Evolutionary conservation across 257 asterid species (phyloP), one percentile per base, ranked within the genome.

Genomic region (Scutellaria galericulata): DNA sequence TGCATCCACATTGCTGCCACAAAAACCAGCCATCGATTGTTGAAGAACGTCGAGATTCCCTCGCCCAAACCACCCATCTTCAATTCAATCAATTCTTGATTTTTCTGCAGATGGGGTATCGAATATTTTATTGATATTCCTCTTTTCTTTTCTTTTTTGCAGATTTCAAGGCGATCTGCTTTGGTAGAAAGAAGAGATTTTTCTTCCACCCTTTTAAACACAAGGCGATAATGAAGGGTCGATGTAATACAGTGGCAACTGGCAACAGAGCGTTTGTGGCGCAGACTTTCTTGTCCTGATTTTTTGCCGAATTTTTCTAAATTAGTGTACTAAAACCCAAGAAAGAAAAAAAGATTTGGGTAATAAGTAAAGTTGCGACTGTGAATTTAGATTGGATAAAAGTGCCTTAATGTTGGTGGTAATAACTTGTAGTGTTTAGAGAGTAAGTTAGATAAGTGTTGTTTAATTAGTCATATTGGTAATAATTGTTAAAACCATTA

Each of bases 1-100:
- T 88, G 95, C 20, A 93, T 84, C 98, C 97, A 93, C 91, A 93
- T 93, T 78, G 97, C 88, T 35, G 95, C 96, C n/a, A 93, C 98
- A 35, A 90, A 93, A 20, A 90, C 96, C 59, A 93, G 91, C 98
- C 98, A 93, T 85, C 95, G 82, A 59, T 87, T 85, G 47, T 78
- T 82, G 56, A 83, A 64, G 66, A 93, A 82, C 0, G 80, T 71
- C 3, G 81, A 52, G 0, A 83, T 4, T 31, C 59, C 79, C 64
- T 80, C 87, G 13, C 45, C 39, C 46, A 85, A 73, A 64, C 60
- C 47, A 4, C 83, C 71, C 85, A 84, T 75, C 53, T 37, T 62
- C 39, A 65, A 44, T 40, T 12, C 24, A 51, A 69, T 51, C 22
- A 37, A 2, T 48, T 18, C 4, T 40, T 31, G 60, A 9, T 24